Conservation (phyloP, 1,139 yeast species). For the Hansenula anomala region DNA sequence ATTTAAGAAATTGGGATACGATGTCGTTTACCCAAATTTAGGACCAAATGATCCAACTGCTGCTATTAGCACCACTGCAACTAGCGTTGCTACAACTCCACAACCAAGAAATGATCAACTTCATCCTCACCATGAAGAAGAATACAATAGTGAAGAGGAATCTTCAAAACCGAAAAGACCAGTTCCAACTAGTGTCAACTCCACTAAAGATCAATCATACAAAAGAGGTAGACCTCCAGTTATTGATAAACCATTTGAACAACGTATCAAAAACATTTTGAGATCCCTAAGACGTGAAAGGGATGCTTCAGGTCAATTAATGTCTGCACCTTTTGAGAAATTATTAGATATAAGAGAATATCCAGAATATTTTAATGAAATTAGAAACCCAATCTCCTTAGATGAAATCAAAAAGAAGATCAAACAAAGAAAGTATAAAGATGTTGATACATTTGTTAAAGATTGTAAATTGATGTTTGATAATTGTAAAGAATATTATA, state of each 20-base stretch:
- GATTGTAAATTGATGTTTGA: conserved; percentile 75
- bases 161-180: conserved; percentile 6
- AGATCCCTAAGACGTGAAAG: conserved; percentile 74
- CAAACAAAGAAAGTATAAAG: conserved; percentile 76
- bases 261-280: conserved; percentile 80
- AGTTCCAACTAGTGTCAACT: background rate
- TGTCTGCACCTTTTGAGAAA: conserved; percentile 68
- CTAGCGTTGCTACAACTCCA: conserved; percentile 8
- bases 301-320: conserved; percentile 43
- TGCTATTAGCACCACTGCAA: conserved; percentile 25
- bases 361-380: conserved; percentile 63
- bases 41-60: conserved; percentile 47
- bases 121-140: conserved; percentile 18
- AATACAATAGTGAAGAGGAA: conserved; percentile 6
- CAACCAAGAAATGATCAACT: conserved; percentile 18
- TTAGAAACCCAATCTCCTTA: conserved; percentile 71
- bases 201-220: conserved; percentile 36
- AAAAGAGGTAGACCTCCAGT: conserved; percentile 95
- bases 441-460: conserved; percentile 68
- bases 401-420: conserved; percentile 80
- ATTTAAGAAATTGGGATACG: conserved; percentile 33
- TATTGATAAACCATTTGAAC: conserved; percentile 91
- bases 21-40: conserved; percentile 59
- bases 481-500: conserved; percentile 67
- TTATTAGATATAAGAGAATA: conserved; percentile 68